These are phyloP conservation scores for Penicillium corylophilum DNA, from an alignment of 2,329 filamentous ascomycete genomes.

Conservation along the genomic window DNA sequence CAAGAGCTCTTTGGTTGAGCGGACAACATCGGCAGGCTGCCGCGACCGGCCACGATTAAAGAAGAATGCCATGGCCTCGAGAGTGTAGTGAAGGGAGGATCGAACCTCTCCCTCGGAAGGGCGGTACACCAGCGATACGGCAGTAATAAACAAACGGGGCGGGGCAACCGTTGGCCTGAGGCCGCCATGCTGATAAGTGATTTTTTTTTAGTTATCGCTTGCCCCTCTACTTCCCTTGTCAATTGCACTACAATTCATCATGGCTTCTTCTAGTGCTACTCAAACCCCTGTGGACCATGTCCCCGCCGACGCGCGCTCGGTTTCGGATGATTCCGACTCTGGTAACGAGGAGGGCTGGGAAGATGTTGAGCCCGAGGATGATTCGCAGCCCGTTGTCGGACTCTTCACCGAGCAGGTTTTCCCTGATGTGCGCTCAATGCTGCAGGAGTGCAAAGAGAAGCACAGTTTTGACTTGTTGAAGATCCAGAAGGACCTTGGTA, in stretches of 20 bases:
- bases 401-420: slow-evolving; percentile 68
- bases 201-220: slow-evolving; percentile 24
- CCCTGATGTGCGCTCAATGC: slow-evolving; percentile 62
- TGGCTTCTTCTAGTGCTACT: slow-evolving; percentile 31
- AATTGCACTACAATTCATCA: slow-evolving; percentile 11
- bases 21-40: slow-evolving; percentile 61
- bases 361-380: slow-evolving; percentile 62
- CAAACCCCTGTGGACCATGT: slow-evolving; percentile 23
- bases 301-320: slow-evolving; percentile 25
- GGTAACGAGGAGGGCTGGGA: slow-evolving; percentile 56
- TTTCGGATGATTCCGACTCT: slow-evolving; percentile 47
- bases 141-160: slow-evolving; percentile 27
- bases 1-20: slow-evolving; percentile 64
- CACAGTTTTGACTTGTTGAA: slow-evolving; percentile 66
- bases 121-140: slow-evolving; percentile 1
- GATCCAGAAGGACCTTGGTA: slow-evolving; percentile 53
- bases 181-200: slow-evolving; percentile 22
- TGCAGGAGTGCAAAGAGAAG: slow-evolving; percentile 66
- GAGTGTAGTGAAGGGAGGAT: slow-evolving; percentile 12
- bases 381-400: slow-evolving; percentile 64
- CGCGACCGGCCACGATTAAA: slow-evolving; percentile 64
- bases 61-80: slow-evolving; percentile 63
- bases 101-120: slow-evolving; percentile 4
- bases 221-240: slow-evolving; percentile 19
- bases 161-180: slow-evolving; percentile 28